Evolutionary conservation across 1,139 yeast genomes (phyloP), one percentile per base, ranked within the genome.

Genomic region (Lipomyces yarrowii): DNA sequence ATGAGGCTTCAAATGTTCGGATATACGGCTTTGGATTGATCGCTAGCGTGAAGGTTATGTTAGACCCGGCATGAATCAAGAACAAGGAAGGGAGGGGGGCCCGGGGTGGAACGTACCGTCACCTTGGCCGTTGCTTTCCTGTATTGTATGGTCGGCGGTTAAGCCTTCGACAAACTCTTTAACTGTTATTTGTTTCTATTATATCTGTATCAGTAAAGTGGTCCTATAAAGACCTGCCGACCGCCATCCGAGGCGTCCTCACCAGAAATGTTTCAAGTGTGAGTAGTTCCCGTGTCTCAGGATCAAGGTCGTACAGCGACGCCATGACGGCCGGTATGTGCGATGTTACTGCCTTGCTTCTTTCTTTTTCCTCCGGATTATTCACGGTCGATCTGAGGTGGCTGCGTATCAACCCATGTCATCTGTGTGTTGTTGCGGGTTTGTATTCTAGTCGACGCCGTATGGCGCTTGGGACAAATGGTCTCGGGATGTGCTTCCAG

Each of bases 1-100:
- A 80, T 0, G 96, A 91, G 1, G 94, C 87, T 77, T 93, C 98
- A 77, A 94, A 93, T 0, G 97, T 91, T 73, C 97, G 84, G 63
- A 94, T 94, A 75, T 91, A 93, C 1, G 99, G 99, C 72, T 91
- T 92, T 1, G 99, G 98, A 75, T 94, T 98, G 64, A 80, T 73
- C 2, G 77, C 76, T 72, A 64, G 5, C 15, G 48, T 18, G 48
- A 42, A 18, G 15, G n/a, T 11, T 21, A 8, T 15, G 57, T 33
- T n/a, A 57, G 55, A n/a, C 30, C 39, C n/a, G 66, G 67, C 55
- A 11, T n/a, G 23, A 3, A 42, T 42, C 48, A 7, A 42, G 13
- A 64, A 63, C 84, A 63, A 26, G 30, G 30, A 26, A 26, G 2
- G 30, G 30, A 3, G 30, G 30, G 30, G 4, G 30, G 30, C n/a